A percentile compares a stretch with the other conserved stretches of the same genome.
phyloP scores from a whole-genome alignment of 305 asterid species.

The Fraxinus xanthoxyloides region DNA sequence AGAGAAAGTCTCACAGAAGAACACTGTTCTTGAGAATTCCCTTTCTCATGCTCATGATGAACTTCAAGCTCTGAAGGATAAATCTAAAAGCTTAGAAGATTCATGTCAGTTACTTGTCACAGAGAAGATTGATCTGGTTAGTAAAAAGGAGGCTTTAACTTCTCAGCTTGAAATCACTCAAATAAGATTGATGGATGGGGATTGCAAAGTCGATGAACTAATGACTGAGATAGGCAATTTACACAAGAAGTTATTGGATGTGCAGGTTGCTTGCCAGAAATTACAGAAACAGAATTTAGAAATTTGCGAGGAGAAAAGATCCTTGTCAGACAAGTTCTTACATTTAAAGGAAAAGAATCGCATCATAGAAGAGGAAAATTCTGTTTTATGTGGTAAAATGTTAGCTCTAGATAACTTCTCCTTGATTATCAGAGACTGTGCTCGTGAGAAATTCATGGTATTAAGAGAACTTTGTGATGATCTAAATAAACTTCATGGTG shows the following conservation, averaged over 20 bases:
- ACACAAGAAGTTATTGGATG: conserved; percentile 36
- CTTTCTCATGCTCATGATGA: conserved; percentile 63
- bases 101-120: conserved; percentile 66
- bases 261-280: conserved; percentile 42
- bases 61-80: conserved; percentile 59
- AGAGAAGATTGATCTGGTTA: conserved; percentile 64
- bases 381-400: conserved; percentile 38
- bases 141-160: conserved; percentile 54
- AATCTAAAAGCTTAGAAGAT: conserved; percentile 70
- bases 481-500: conserved; percentile 35
- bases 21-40: conserved; percentile 58
- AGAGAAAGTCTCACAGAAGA: conserved; percentile 60
- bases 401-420: conserved; percentile 52
- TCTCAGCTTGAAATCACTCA: conserved; percentile 55
- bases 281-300: conserved; percentile 46
- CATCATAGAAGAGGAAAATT: conserved; percentile 61
- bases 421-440: conserved; percentile 45
- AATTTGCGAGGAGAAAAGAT: conserved; percentile 45
- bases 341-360: conserved; percentile 42
- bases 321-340: conserved; percentile 36
- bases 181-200: conserved; percentile 51
- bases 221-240: conserved; percentile 41
- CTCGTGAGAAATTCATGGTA: conserved; percentile 50
- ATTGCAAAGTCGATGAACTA: conserved; percentile 44
- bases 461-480: conserved; percentile 48